Evolutionary conservation across 805 yeast genomes (phyloP).

Genomic region (Metschnikowia matae): DNA sequence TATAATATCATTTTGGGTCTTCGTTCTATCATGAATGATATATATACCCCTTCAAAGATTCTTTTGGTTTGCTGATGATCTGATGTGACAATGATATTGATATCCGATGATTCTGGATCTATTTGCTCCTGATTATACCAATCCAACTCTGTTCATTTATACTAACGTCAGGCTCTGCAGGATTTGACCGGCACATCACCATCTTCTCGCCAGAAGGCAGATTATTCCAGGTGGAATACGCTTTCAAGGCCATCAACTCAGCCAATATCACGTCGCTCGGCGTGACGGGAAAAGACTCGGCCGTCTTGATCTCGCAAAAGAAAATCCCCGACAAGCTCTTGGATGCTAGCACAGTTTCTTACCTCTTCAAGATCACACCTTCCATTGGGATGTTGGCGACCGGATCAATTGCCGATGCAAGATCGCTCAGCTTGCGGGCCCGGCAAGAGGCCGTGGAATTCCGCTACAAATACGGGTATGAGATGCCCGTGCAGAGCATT

Average conservation of each 20-base stretch:
- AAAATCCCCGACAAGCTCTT: slow-evolving; percentile 93
- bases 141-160: slow-evolving; percentile 6
- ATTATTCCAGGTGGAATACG: slow-evolving; percentile 95
- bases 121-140: background rate
- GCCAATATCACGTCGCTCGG: slow-evolving; percentile 89
- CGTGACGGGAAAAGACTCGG: slow-evolving; percentile 78
- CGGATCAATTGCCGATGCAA: slow-evolving; percentile 94
- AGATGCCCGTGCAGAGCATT: slow-evolving; percentile 90
- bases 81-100: too few species aligned
- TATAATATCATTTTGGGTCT: too few species aligned
- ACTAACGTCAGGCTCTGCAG: slow-evolving; percentile 70
- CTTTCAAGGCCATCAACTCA: slow-evolving; percentile 93
- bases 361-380: slow-evolving; percentile 77
- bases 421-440: slow-evolving; percentile 86
- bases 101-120: background rate
- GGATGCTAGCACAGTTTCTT: slow-evolving; percentile 82
- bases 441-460: slow-evolving; percentile 95
- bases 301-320: slow-evolving; percentile 89
- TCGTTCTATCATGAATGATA: too few species aligned
- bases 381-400: slow-evolving; percentile 87
- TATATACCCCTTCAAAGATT: too few species aligned
- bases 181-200: slow-evolving; percentile 97
- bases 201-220: slow-evolving; percentile 98
- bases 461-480: slow-evolving; percentile 91
- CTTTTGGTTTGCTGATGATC: too few species aligned